Conservation (phyloP, 176 grass and related monocot species). For the Guadua angustifolia region DNA sequence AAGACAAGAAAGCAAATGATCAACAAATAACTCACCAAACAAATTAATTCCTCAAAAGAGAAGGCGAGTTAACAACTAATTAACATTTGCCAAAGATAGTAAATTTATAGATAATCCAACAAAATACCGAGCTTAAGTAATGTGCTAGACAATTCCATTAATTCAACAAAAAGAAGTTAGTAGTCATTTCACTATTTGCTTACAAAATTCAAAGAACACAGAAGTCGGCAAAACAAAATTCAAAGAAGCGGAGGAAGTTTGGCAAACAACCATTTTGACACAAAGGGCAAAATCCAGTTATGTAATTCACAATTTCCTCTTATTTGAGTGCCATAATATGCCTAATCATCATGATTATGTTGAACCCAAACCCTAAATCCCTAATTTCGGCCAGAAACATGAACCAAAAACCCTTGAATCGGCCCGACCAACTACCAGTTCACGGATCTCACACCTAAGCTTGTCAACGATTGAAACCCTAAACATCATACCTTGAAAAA, state of each 20-base stretch:
- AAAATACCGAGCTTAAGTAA: background rate
- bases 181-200: background rate
- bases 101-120: background rate
- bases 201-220: no score
- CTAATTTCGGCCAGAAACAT: background rate
- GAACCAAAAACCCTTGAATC: background rate
- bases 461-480: no score
- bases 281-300: background rate
- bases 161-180: background rate
- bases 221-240: background rate
- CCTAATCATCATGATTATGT: background rate
- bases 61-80: background rate
- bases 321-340: background rate
- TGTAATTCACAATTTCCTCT: background rate
- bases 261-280: background rate
- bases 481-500: no score
- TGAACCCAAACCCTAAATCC: background rate
- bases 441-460: no score
- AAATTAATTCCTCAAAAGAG: background rate
- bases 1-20: background rate
- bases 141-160: background rate
- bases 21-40: background rate
- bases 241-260: background rate
- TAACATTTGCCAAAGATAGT: background rate
- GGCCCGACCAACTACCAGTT: no score